Evolutionary conservation across 805 yeast species (phyloP).

Genomic region (Starmerella bombicola): DNA sequence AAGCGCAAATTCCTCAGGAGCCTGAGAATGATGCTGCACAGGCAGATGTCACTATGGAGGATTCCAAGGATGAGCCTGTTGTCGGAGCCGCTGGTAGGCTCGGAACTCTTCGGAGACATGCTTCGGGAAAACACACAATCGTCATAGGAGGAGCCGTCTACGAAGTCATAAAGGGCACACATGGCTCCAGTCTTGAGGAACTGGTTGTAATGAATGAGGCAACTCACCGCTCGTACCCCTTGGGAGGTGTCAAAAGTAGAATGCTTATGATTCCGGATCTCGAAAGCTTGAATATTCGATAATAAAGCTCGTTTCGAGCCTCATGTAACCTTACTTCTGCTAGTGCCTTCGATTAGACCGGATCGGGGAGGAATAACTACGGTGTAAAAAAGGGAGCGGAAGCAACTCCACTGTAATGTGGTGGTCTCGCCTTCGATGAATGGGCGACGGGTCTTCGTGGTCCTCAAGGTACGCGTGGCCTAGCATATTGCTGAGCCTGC

Average conservation of each 20-base stretch:
- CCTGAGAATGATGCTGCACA: not conserved
- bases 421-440: no score
- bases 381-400: no score
- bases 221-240: constrained; percentile 30
- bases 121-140: constrained; percentile 71
- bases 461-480: no score
- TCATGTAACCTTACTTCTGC: no score
- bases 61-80: not conserved
- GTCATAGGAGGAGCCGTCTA: constrained; percentile 56
- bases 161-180: constrained; percentile 62
- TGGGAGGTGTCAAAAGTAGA: constrained; percentile 48
- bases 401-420: no score
- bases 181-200: constrained; percentile 60
- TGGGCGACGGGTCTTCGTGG: no score
- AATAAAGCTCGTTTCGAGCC: no score
- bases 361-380: no score
- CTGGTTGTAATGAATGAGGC: constrained; percentile 44
- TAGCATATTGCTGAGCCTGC: no score
- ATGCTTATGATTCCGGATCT: constrained; percentile 46
- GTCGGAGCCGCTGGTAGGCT: constrained; percentile 39
- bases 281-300: constrained; percentile 12
- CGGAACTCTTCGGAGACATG: constrained; percentile 65
- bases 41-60: not conserved
- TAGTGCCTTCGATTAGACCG: not conserved
- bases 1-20: not conserved